Evolutionary conservation across 805 yeast genomes (phyloP).

Genomic region (Tetrapisispora pingtungensis): DNA sequence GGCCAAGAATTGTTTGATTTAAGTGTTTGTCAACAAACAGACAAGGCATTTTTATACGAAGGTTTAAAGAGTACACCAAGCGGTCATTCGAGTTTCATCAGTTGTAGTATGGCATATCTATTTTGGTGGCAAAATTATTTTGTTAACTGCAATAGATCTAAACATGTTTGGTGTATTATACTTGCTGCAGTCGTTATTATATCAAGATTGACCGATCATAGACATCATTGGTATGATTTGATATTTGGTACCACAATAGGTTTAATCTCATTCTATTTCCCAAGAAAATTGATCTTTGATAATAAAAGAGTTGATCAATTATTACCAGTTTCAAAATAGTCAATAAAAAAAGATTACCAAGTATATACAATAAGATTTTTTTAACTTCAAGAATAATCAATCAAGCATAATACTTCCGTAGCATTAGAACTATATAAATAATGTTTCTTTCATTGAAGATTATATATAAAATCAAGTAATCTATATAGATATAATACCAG

Average conservation of each 20-base stretch:
- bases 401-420: no score
- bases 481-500: no score
- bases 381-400: background rate
- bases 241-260: conserved; percentile 19
- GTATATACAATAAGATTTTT: background rate
- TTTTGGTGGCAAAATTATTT: conserved; percentile 19
- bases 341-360: background rate
- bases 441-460: no score
- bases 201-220: conserved; percentile 23
- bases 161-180: conserved; percentile 22
- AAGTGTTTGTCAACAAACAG: conserved; percentile 14
- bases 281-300: conserved; percentile 11
- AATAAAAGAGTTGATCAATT: background rate
- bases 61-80: conserved; percentile 27
- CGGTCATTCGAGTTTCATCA: conserved; percentile 24
- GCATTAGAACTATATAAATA: no score
- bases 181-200: conserved; percentile 20
- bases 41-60: conserved; percentile 15
- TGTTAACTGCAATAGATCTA: conserved; percentile 8
- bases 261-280: conserved; percentile 4
- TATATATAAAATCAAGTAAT: no score
- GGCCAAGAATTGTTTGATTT: conserved; percentile 6
- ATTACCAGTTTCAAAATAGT: no score
- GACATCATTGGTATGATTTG: conserved; percentile 27
- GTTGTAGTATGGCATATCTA: conserved; percentile 16